Evolutionary conservation across 129 eudicot species (phyloP), one percentile per base, ranked within the genome.

Genomic region (Flaveria robusta): DNA sequence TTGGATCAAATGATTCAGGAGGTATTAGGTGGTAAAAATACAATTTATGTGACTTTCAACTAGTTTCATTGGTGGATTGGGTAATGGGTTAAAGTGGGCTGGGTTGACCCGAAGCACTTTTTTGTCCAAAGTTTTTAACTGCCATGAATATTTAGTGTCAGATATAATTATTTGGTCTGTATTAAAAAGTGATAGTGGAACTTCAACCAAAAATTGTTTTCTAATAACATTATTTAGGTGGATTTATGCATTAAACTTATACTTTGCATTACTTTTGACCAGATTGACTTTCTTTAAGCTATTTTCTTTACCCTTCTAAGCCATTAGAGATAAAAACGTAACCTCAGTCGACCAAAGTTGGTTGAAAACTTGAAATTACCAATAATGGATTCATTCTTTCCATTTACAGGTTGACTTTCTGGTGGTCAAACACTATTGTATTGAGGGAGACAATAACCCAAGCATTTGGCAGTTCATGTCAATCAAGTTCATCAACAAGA

Each of bases 371-470:
- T 71, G 26, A 18, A 18, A 55, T 9, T 4, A 3, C 19, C 23
- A 41, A 77, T 55, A 31, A 72, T 43, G 66, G 16, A 27, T 15
- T 19, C 66, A 31, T 71, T 80, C 13, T 63, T 58, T 80, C 22
- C 31, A 55, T 56, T 74, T 37, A 63, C 74, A 93, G 98, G 87
- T 87, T 94, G 72, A 88, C 97, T 39, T 94, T 91, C 82, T 94
- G 98, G 97, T 81, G 85, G 84, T 91, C 98, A 52, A 94, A 94
- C 79, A 81, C 93, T 81, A 86, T 94, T 39, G 93, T 87, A 59
- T 77, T 94, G 88, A 83, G 98, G 82, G 98, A 88, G 76, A 91
- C 88, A 39, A 81, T 94, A 78, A 87, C 86, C 47, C 90, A 89
- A 82, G 86, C 93, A 72, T 94, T 94, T 89, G 96, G 92, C 49